These are phyloP conservation scores for Trichoderma asperelloides DNA, from an alignment of 495 filamentous ascomycete genomes.

Conservation along the genomic window DNA sequence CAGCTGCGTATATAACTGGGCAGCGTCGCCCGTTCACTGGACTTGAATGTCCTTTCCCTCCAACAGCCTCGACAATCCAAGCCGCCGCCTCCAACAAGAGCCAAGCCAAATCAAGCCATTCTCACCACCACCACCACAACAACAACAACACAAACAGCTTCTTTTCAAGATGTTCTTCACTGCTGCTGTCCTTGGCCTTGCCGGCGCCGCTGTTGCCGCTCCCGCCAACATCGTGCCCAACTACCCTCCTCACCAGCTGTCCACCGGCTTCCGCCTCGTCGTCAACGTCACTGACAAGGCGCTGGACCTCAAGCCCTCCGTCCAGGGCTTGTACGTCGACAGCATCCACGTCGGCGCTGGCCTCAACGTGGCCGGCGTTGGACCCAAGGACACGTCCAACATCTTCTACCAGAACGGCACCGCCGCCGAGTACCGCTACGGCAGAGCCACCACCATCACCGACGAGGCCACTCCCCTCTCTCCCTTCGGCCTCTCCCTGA, in stretches of 20 bases:
- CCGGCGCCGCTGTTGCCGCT: background rate
- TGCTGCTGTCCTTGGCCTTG: background rate
- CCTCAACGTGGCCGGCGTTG: slow-evolving; percentile 14
- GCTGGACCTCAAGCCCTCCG: slow-evolving; percentile 19
- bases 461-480: slow-evolving; percentile 25
- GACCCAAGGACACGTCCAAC: background rate
- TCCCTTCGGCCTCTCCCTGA: slow-evolving; percentile 20
- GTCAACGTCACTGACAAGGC: slow-evolving; percentile 19
- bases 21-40: background rate
- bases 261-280: slow-evolving; percentile 15
- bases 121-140: background rate
- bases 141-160: background rate
- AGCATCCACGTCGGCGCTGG: slow-evolving; percentile 18
- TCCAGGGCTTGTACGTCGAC: slow-evolving; percentile 16
- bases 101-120: background rate
- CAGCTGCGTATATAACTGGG: background rate
- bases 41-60: background rate
- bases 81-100: no score
- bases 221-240: background rate
- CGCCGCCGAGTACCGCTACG: slow-evolving; percentile 14
- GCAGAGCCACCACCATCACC: slow-evolving; percentile 19
- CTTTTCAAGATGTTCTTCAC: background rate
- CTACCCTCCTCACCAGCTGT: background rate
- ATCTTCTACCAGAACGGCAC: slow-evolving; percentile 25
- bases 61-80: background rate